Base-by-base conservation (phyloP, 2,329 filamentous ascomycete genomes). In the Celoporthe dispersa region DNA sequence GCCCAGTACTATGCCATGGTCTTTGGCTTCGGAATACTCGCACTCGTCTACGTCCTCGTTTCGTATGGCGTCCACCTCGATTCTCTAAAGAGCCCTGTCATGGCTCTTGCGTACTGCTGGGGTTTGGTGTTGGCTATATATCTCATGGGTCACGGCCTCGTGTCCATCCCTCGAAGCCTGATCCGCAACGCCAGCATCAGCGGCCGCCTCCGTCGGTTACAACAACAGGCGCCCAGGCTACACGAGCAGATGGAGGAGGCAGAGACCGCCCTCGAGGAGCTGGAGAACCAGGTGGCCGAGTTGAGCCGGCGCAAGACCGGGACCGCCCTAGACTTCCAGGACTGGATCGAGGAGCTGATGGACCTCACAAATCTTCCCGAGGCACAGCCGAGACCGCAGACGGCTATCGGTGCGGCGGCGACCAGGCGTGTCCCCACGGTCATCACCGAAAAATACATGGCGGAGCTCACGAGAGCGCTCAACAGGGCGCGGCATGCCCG, bases 101-200 rank as follows among this genome's bases (percentile, higher is more conserved):
- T 99, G 93, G 95, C 96, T 19, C 84, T 98, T 71, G 93, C 95
- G 51, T 99, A 99, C 80, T 93, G 94, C 71, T 98, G 94, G 92
- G 94, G 94, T 75, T 83, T 99, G 75, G 86, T 95, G 5, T 85
- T 98, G 66, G 96, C 94, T 61, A 97, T 99, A 72, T 98, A 97
- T 77, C 86, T 99, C 55, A 98, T 99, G 95, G 96, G 96, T 8
- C 96, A 99, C 80, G 96, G 96, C 9, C 85, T 99, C 35, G 96
- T 99, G 41, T 92, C 94, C 1, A 92, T 99, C 69, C 96, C 96
- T 0, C 87, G 95, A 73, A 88, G 88, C 51, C 84, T 99, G 22
- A 91, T 96, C 76, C 89, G 91, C 70, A 92, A 93, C 77, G 91
- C 94, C 41, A 94, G 90, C 77, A 88, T 94, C 61, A 92, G 90